Percentiles rank a stretch among this genome's conserved stretches.
phyloP scores from a whole-genome alignment of 2,329 filamentous ascomycete genomes.

The Teratosphaeria nubilosa region DNA sequence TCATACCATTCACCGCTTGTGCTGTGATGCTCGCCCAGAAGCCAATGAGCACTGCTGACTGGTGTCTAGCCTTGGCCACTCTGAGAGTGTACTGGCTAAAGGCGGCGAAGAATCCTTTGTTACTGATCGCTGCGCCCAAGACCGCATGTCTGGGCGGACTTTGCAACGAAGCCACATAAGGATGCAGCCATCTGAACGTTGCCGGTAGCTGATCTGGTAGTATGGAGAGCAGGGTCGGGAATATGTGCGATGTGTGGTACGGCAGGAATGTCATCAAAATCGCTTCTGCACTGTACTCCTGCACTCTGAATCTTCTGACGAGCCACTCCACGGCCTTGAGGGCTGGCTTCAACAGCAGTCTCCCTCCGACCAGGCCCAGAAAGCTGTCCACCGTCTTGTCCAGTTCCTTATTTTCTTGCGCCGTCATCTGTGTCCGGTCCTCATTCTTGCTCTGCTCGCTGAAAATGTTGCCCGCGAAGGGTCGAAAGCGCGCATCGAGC shows the following conservation, averaged over 20 bases:
- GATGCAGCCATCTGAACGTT: constrained; percentile 73
- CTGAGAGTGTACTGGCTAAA: constrained; percentile 72
- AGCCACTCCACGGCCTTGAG: constrained; percentile 94
- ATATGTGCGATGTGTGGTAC: constrained; percentile 78
- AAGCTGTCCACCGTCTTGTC: constrained; percentile 72
- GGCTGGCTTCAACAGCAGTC: constrained; percentile 73
- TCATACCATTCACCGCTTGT: constrained; percentile 72
- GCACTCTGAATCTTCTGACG: constrained; percentile 80
- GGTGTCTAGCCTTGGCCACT: constrained; percentile 59
- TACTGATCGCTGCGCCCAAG: constrained; percentile 73
- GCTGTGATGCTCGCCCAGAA: constrained; percentile 89
- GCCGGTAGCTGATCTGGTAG: constrained; percentile 64
- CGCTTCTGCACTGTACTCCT: constrained; percentile 76
- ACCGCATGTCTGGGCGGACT: constrained; percentile 70
- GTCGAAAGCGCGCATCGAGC: constrained; percentile 67
- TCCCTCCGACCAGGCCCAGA: constrained; percentile 65
- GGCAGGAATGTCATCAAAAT: constrained; percentile 82
- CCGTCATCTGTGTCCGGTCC: constrained; percentile 76
- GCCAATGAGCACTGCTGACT: constrained; percentile 67
- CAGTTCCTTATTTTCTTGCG: constrained; percentile 70
- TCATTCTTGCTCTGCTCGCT: constrained; percentile 85
- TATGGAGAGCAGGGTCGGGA: constrained; percentile 78
- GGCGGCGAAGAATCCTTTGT: constrained; percentile 61
- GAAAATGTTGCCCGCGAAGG: constrained; percentile 72
- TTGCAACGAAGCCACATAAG: constrained; percentile 70